Conservation (phyloP, 345 rosid species). For the Aethionema arabicum region DNA sequence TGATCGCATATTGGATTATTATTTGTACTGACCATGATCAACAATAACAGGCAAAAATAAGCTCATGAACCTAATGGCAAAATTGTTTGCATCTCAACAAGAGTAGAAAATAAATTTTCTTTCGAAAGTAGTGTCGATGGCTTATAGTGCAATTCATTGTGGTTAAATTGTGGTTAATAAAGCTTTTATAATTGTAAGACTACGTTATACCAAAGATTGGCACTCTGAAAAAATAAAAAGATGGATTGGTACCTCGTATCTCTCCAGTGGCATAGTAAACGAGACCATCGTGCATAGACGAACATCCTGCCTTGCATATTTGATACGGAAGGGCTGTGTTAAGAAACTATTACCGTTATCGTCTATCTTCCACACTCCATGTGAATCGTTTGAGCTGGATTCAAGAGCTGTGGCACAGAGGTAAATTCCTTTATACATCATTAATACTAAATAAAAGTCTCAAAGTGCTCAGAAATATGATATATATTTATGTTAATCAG, state of each 20-base stretch:
- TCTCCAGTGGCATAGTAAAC: slow-evolving; percentile 60
- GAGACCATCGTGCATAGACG: slow-evolving; percentile 76
- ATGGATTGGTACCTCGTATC: slow-evolving; percentile 53
- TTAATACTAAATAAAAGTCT: slow-evolving; percentile 4
- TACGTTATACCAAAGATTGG: background rate
- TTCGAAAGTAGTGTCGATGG: background rate
- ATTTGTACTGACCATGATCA: slow-evolving; percentile 1
- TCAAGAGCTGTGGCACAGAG: slow-evolving; percentile 61
- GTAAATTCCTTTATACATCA: slow-evolving; percentile 10
- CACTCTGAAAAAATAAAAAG: background rate
- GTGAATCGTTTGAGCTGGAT: slow-evolving; percentile 52
- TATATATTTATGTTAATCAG: background rate
- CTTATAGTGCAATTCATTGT: background rate
- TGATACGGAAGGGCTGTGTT: slow-evolving; percentile 87
- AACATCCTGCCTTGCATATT: slow-evolving; percentile 94
- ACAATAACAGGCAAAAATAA: slow-evolving; percentile 6
- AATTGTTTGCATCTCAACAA: slow-evolving; percentile 7
- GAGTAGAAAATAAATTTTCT: slow-evolving; percentile 2
- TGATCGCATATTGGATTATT: background rate
- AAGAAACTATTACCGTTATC: slow-evolving; percentile 82
- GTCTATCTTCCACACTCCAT: slow-evolving; percentile 90
- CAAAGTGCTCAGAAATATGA: background rate
- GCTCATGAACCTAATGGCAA: background rate
- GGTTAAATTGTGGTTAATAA: slow-evolving; percentile 2
- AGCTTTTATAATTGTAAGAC: background rate